Percentiles rank a stretch among this genome's conserved stretches.
phyloP scores from a whole-genome alignment of 768 basidiomycete species.

The Podaxis sp. region DNA sequence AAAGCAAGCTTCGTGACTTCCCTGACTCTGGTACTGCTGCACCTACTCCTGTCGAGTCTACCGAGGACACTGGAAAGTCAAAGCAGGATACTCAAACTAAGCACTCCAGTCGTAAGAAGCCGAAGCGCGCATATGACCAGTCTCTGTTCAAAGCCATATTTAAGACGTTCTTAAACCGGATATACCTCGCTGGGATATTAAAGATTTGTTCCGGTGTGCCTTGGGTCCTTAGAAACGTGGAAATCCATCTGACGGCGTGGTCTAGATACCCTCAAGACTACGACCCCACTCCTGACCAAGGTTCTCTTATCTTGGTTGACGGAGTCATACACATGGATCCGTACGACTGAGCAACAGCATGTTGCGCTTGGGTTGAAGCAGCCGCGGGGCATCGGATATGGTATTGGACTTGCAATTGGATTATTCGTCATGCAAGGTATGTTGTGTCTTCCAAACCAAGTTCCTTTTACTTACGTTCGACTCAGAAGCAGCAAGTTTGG shows the following conservation, averaged over 20 bases:
- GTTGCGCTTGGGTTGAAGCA: slow-evolving; percentile 24
- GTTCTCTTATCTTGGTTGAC: slow-evolving; percentile 56
- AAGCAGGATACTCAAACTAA: background rate
- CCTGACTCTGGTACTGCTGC: background rate
- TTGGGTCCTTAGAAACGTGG: background rate
- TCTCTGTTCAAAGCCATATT: slow-evolving; percentile 47
- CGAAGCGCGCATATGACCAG: slow-evolving; percentile 33
- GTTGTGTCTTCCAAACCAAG: slow-evolving; percentile 1
- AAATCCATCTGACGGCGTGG: background rate
- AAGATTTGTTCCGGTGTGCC: slow-evolving; percentile 37
- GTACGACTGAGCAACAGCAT: slow-evolving; percentile 31
- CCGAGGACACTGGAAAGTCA: background rate
- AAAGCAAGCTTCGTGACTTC: background rate
- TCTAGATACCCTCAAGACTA: slow-evolving; percentile 43
- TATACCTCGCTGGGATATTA: slow-evolving; percentile 44
- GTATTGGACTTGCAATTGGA: slow-evolving; percentile 55
- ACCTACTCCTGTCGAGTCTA: slow-evolving; percentile 8
- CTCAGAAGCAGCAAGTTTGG: slow-evolving; percentile 38
- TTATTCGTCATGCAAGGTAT: slow-evolving; percentile 60
- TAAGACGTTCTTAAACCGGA: slow-evolving; percentile 39
- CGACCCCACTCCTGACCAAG: slow-evolving; percentile 54
- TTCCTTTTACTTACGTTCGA: background rate
- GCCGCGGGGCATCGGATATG: slow-evolving; percentile 53
- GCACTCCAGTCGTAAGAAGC: background rate
- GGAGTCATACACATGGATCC: slow-evolving; percentile 39